Conservation (phyloP, 2,329 filamentous ascomycete genomes). For the Aspergillus calidoustus region DNA sequence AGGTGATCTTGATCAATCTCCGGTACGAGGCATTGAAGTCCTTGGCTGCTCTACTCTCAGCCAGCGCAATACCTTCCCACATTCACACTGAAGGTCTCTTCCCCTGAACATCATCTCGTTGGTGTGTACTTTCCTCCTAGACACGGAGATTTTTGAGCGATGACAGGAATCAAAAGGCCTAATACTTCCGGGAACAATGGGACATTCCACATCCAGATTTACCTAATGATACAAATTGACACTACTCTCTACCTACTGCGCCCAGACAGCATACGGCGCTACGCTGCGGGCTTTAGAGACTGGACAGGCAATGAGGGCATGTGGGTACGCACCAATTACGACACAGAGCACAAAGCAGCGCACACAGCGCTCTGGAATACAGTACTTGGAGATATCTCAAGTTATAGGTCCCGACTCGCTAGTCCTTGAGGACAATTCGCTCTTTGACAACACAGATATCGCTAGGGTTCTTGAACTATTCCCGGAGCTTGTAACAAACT, state of each 20-base stretch:
- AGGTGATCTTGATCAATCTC: no score
- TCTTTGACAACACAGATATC: background rate
- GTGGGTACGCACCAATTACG: background rate
- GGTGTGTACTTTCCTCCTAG: background rate
- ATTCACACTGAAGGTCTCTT: background rate
- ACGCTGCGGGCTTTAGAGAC: background rate
- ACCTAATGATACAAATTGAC: background rate
- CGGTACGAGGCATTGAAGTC: no score
- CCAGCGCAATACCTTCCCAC: no score
- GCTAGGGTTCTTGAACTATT: background rate
- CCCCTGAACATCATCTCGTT: background rate
- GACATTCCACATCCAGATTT: background rate
- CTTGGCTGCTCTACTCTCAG: no score
- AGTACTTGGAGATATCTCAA: background rate
- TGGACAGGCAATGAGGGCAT: background rate
- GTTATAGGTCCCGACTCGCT: background rate
- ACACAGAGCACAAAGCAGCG: background rate
- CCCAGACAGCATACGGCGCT: background rate
- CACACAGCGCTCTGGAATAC: background rate
- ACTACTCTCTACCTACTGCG: background rate
- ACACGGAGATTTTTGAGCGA: background rate
- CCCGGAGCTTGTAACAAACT: constrained; percentile 4
- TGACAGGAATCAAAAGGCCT: no score
- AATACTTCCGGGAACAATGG: constrained; percentile 4
- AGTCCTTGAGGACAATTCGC: background rate